These are phyloP conservation scores for Amylocystis lapponica DNA, from an alignment of 768 basidiomycete species.

Conservation along the genomic window DNA sequence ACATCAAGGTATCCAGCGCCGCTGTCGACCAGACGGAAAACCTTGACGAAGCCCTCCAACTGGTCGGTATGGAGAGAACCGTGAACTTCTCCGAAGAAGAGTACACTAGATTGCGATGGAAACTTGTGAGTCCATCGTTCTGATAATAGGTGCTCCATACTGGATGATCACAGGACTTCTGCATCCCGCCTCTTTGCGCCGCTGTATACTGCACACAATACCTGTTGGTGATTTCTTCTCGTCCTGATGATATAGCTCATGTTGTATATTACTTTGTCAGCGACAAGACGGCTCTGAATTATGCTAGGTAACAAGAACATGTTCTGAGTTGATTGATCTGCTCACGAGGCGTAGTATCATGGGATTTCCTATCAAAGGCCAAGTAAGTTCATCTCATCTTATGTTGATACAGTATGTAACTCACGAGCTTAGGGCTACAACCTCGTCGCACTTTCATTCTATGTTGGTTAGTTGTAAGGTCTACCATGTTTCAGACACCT, in stretches of 20 bases:
- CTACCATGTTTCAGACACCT: not conserved
- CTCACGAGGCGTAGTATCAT: slow-evolving; percentile 41
- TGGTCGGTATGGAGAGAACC: slow-evolving; percentile 50
- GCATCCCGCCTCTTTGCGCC: slow-evolving; percentile 52
- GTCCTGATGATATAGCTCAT: not conserved
- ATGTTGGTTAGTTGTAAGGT: slow-evolving; percentile 36
- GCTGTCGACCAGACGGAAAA: slow-evolving; percentile 28
- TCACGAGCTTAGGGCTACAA: slow-evolving; percentile 44
- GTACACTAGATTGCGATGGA: slow-evolving; percentile 48
- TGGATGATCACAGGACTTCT: slow-evolving; percentile 33
- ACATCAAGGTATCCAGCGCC: no score
- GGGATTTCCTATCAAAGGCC: slow-evolving; percentile 59
- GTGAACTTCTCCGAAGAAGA: slow-evolving; percentile 56
- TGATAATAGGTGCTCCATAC: not conserved
- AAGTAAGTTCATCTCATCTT: slow-evolving; percentile 30
- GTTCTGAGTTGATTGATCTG: not conserved
- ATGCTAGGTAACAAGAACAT: slow-evolving; percentile 43
- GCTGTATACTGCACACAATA: slow-evolving; percentile 68
- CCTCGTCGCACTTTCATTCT: slow-evolving; percentile 61
- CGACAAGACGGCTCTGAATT: slow-evolving; percentile 66
- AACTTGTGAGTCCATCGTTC: slow-evolving; percentile 28
- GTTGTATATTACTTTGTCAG: slow-evolving; percentile 23
- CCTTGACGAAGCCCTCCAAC: slow-evolving; percentile 56
- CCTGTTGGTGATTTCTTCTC: slow-evolving; percentile 34
- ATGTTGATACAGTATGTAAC: not conserved